Conservation (phyloP, 2,329 filamentous ascomycete genomes). For the Diaporthe nobilis region DNA sequence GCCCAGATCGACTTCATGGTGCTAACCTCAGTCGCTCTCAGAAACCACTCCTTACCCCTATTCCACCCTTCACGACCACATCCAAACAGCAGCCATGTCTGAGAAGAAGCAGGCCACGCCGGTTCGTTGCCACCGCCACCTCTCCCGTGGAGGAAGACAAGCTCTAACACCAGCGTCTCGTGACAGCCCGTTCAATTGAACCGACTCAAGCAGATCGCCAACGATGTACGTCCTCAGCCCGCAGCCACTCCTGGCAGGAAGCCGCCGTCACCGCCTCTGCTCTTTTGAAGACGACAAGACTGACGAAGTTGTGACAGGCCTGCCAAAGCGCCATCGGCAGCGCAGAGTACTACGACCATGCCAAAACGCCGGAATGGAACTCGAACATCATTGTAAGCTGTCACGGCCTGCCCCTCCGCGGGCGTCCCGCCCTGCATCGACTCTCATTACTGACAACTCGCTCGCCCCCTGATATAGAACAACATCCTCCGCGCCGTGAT, state of each 20-base stretch:
- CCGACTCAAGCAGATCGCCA: conserved; percentile 87
- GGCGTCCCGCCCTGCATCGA: conserved; percentile 7
- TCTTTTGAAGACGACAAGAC: neutral
- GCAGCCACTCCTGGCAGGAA: conserved; percentile 13
- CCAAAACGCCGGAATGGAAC: conserved; percentile 90
- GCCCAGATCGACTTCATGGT: neutral
- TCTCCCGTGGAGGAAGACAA: neutral
- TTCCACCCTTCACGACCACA: conserved; percentile 11
- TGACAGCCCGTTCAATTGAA: conserved; percentile 81
- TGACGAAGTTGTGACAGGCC: conserved; percentile 68
- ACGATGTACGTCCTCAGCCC: conserved; percentile 73
- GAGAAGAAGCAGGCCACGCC: conserved; percentile 41
- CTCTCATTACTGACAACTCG: conserved; percentile 39
- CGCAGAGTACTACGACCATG: conserved; percentile 87
- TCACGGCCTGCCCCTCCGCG: neutral
- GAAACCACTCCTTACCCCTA: conserved; percentile 34
- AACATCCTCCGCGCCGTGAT: conserved; percentile 83
- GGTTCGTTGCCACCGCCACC: conserved; percentile 21
- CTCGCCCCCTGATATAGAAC: conserved; percentile 65
- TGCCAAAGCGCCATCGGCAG: conserved; percentile 83
- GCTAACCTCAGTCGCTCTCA: conserved; percentile 12
- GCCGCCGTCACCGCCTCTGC: neutral
- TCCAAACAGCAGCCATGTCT: conserved; percentile 35
- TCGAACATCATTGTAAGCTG: conserved; percentile 86
- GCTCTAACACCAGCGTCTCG: conserved; percentile 23